These are phyloP conservation scores for Obelidium mucronatum DNA, from an alignment of 192 early-diverging fungal species.

Conservation along the genomic window DNA sequence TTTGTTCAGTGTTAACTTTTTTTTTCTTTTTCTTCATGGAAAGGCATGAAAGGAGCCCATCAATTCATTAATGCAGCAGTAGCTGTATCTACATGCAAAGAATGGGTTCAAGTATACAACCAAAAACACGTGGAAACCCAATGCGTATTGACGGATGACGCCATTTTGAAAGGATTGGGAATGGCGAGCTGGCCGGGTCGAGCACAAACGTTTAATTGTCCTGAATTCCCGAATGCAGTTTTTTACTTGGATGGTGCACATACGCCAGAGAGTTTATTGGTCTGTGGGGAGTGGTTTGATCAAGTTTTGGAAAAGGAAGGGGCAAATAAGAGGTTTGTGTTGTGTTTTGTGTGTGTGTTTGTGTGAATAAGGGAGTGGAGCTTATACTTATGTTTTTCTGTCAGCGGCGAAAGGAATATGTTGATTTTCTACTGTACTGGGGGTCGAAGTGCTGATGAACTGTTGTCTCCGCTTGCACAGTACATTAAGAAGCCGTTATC, in stretches of 20 bases:
- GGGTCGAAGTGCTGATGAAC: constrained; percentile 65
- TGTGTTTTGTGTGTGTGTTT: background rate
- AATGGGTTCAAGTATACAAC: constrained; percentile 63
- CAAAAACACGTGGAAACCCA: constrained; percentile 13
- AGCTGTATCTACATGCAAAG: constrained; percentile 74
- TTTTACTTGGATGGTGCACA: constrained; percentile 97
- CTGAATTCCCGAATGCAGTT: constrained; percentile 52
- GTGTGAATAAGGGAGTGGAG: no score
- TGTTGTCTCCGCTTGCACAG: constrained; percentile 74
- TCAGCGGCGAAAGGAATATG: constrained; percentile 48
- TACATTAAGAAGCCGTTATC: constrained; percentile 52
- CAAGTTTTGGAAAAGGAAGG: constrained; percentile 30
- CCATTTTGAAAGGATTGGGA: constrained; percentile 70
- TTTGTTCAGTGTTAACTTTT: no score
- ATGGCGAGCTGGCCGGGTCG: constrained; percentile 88
- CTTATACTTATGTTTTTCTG: background rate
- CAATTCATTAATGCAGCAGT: constrained; percentile 86
- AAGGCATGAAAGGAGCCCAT: constrained; percentile 84
- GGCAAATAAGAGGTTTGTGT: no score
- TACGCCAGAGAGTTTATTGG: constrained; percentile 83
- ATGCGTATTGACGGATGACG: constrained; percentile 42
- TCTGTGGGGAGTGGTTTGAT: constrained; percentile 64
- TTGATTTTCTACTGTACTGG: constrained; percentile 92
- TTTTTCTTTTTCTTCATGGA: constrained; percentile 19
- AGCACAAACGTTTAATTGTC: constrained; percentile 71